Conservation (phyloP, 768 basidiomycete genomes). For the Nevesoporus exiguus region DNA sequence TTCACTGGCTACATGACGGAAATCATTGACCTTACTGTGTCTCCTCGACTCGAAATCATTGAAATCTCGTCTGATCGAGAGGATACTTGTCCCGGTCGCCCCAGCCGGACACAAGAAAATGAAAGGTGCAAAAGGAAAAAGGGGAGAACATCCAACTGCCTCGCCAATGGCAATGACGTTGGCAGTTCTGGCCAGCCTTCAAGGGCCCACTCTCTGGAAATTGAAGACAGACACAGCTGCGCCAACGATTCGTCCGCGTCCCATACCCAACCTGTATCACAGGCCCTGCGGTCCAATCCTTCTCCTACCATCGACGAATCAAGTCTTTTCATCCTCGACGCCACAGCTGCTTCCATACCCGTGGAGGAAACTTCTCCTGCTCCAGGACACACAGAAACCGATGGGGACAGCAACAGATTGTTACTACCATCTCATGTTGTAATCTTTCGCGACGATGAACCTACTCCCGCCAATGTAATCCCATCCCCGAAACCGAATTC, state of each 20-base stretch:
- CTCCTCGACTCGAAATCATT: conserved; percentile 28
- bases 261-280: conserved; percentile 39
- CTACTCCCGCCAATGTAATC: conserved; percentile 45
- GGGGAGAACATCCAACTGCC: conserved; percentile 20
- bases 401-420: conserved; percentile 27
- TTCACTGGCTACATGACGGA: conserved; percentile 22
- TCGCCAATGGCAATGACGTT: conserved; percentile 7
- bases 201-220: conserved; percentile 18
- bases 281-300: conserved; percentile 27
- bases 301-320: conserved; percentile 14
- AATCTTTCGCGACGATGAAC: conserved; percentile 37
- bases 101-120: conserved; percentile 11
- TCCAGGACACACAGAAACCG: conserved; percentile 18
- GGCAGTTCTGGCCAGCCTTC: conserved; percentile 19
- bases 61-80: conserved; percentile 31
- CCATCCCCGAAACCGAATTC: conserved; percentile 39
- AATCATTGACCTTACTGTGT: conserved; percentile 34
- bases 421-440: conserved; percentile 71
- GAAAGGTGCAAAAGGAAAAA: conserved; percentile 30
- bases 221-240: conserved; percentile 2
- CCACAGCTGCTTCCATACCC: conserved; percentile 37
- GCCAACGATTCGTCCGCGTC: conserved; percentile 5
- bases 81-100: background rate
- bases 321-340: conserved; percentile 51
- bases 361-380: conserved; percentile 10